A percentile compares a stretch with the other conserved stretches of the same genome.
These are phyloP conservation scores for Coemansia sp. DNA, from an alignment of 192 early-diverging fungal genomes.

Conservation along the genomic window DNA sequence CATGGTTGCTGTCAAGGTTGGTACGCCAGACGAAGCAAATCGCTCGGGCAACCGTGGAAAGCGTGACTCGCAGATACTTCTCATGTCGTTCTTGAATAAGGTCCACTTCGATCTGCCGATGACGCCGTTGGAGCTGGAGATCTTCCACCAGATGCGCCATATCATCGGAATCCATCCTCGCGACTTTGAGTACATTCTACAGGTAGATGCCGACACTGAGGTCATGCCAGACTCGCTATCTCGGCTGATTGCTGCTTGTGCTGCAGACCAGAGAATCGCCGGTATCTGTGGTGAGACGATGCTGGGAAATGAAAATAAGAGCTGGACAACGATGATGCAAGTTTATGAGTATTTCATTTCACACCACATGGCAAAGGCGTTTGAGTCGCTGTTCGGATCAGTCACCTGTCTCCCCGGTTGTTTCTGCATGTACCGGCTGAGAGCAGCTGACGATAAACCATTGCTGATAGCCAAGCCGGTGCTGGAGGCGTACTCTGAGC, in stretches of 20 bases:
- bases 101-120: conserved; percentile 93
- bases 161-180: conserved; percentile 98
- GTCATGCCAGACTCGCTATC: conserved; percentile 92
- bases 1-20: conserved; percentile 92
- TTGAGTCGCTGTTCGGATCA: conserved; percentile 58
- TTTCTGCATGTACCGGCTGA: conserved; percentile 99
- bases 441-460: conserved; percentile 88
- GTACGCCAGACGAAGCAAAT: conserved; percentile 75
- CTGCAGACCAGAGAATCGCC: conserved; percentile 90
- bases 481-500: conserved; percentile 91
- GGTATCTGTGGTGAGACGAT: conserved; percentile 97
- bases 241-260: conserved; percentile 90
- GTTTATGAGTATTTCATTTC: conserved; percentile 99
- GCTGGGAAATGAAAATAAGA: conserved; percentile 90
- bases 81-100: conserved; percentile 96
- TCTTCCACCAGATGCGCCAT: conserved; percentile 99
- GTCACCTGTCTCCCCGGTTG: conserved; percentile 78
- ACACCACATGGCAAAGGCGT: conserved; percentile 91
- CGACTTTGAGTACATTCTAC: conserved; percentile 97
- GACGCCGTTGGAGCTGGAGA: conserved; percentile 91
- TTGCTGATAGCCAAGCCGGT: conserved; percentile 84
- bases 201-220: conserved; percentile 98
- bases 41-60: conserved; percentile 97
- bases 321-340: conserved; percentile 99
- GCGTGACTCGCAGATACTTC: conserved; percentile 97